Evolutionary conservation across 208 protist species (phyloP), one percentile per base, ranked within the genome.

Genomic region (Acanthamoeba healyi): DNA sequence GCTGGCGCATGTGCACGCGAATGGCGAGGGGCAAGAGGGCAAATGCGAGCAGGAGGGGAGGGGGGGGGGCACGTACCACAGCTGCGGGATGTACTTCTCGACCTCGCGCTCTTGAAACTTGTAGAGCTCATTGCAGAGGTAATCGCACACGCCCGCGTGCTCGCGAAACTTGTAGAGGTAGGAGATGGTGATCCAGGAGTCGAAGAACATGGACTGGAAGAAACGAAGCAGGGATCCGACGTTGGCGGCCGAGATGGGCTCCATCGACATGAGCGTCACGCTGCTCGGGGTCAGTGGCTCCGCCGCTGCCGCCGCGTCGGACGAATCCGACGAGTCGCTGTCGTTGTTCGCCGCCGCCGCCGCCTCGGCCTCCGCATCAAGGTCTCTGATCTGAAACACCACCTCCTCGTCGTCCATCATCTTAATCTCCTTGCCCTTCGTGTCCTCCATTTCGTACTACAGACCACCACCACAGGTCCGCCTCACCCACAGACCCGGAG

Each of bases 81-180:
- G 79, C 44, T 88, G 79, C 42, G 79, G 79, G n/a, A 88, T 54
- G 51, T 88, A 88, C 26, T 65, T 65, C 46, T 88, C 46, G 4
- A 88, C 32, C 22, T 88, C 79, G 46, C 51, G 46, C 29, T 65
- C 51, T 17, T 32, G 79, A n/a, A 88, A 88, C 44, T 54, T 65
- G 79, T 88, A 88, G 29, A 88, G 79, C 79, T 88, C 46, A 24
- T 88, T 88, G 79, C 79, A 88, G 14, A 88, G 79, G 79, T 88
- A 88, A 63, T 88, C 79, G 29, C 51, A 63, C 44, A 88, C 79
- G 79, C 79, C 79, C 9, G 79, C 79, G 49, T 88, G 79, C 5
- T 88, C 46, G 46, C 46, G 46, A 38, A 65, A 88, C 32, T 63
- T 88, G 79, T 88, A 63, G 46, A 88, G 51, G 32, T 88, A 88